phyloP scores from a whole-genome alignment of 768 basidiomycete genomes.

The Lactifluus hygrophoroides region DNA sequence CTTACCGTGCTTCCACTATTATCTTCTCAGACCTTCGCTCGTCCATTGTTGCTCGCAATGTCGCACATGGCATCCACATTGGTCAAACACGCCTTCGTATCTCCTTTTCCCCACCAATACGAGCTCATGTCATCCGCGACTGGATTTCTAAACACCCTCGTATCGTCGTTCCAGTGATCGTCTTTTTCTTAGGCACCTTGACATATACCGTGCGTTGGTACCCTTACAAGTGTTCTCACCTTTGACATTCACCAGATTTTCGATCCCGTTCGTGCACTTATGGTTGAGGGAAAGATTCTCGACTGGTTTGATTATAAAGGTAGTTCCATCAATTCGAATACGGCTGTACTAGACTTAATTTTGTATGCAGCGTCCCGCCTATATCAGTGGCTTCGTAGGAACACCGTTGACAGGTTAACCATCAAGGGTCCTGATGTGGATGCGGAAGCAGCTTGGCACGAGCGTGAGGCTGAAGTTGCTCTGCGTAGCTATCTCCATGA shows the following conservation, averaged over 20 bases:
- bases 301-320: slow-evolving; percentile 79
- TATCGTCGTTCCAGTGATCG: slow-evolving; percentile 68
- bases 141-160: slow-evolving; percentile 86
- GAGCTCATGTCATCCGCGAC: slow-evolving; percentile 56
- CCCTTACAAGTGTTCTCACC: background rate
- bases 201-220: slow-evolving; percentile 65
- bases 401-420: slow-evolving; percentile 47
- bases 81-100: slow-evolving; percentile 41
- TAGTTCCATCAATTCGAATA: slow-evolving; percentile 25
- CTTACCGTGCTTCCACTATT: slow-evolving; percentile 56
- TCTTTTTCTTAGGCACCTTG: slow-evolving; percentile 84
- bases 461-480: slow-evolving; percentile 68
- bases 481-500: slow-evolving; percentile 70
- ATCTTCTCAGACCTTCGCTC: slow-evolving; percentile 54
- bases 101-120: slow-evolving; percentile 55
- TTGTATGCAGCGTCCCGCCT: slow-evolving; percentile 50
- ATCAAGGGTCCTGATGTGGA: slow-evolving; percentile 23
- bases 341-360: background rate
- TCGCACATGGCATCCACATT: slow-evolving; percentile 50
- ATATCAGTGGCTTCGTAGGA: slow-evolving; percentile 65
- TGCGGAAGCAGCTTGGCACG: slow-evolving; percentile 63
- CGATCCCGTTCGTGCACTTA: slow-evolving; percentile 81
- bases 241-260: slow-evolving; percentile 56
- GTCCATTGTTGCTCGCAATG: slow-evolving; percentile 78
- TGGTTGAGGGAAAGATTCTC: slow-evolving; percentile 72